Conservation (phyloP, 441 rosid genomes). For the Populus tomentosa region DNA sequence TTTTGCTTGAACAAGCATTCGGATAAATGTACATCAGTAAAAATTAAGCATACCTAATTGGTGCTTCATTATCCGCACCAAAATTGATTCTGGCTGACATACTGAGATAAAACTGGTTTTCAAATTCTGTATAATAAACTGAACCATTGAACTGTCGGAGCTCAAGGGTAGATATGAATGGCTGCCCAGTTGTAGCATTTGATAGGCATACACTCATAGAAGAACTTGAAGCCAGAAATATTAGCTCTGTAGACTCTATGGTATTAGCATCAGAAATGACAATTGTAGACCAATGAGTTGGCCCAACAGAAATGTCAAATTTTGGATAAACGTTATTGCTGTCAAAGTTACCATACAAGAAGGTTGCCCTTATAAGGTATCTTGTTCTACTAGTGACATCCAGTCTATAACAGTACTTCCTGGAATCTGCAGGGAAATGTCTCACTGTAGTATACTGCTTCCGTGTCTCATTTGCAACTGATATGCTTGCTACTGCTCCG, state of each 20-base stretch:
- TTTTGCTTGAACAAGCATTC: slow-evolving; percentile 6
- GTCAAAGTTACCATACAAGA: slow-evolving; percentile 88
- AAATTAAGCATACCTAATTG: slow-evolving; percentile 57
- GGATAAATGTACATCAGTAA: neutral
- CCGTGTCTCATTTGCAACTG: slow-evolving; percentile 57
- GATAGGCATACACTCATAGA: slow-evolving; percentile 79
- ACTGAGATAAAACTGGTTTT: slow-evolving; percentile 66
- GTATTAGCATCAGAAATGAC: slow-evolving; percentile 70
- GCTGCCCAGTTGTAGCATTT: slow-evolving; percentile 94
- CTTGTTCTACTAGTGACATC: slow-evolving; percentile 66
- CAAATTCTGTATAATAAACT: slow-evolving; percentile 52
- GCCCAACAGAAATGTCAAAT: slow-evolving; percentile 84
- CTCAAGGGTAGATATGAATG: slow-evolving; percentile 96
- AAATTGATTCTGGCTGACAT: slow-evolving; percentile 92
- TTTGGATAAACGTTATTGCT: slow-evolving; percentile 82
- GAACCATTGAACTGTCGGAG: slow-evolving; percentile 93
- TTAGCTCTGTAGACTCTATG: slow-evolving; percentile 66
- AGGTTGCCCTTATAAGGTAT: slow-evolving; percentile 85
- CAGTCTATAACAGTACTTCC: slow-evolving; percentile 86
- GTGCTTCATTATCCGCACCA: slow-evolving; percentile 79
- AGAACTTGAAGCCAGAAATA: slow-evolving; percentile 76
- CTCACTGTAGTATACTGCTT: slow-evolving; percentile 69
- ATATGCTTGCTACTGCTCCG: slow-evolving; percentile 62
- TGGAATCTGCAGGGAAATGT: slow-evolving; percentile 88
- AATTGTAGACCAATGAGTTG: slow-evolving; percentile 93